Conservation (phyloP, 768 basidiomycete species). For the Tricholoma matsutake region DNA sequence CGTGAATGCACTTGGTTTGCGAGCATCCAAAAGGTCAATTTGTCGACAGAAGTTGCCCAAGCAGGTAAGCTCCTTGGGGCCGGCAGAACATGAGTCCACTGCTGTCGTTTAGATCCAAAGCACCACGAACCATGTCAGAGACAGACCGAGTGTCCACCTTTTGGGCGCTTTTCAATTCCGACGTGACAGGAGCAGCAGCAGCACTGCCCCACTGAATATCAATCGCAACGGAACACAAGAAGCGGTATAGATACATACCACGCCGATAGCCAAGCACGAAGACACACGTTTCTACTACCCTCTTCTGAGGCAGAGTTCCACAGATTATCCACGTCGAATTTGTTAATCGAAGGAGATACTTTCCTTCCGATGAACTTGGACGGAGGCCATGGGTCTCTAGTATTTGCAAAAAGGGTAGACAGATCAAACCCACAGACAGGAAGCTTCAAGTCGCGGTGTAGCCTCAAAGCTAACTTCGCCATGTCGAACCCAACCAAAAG, state of each 20-base stretch:
- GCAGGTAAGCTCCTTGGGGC: conserved; percentile 29
- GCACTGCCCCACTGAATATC: neutral
- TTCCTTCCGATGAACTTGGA: conserved; percentile 21
- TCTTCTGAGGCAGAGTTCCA: conserved; percentile 27
- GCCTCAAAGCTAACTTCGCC: conserved; percentile 31
- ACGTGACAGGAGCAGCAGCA: conserved; percentile 12
- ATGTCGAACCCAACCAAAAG: conserved; percentile 35
- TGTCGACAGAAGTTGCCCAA: conserved; percentile 30
- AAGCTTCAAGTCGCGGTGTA: conserved; percentile 23
- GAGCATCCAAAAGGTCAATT: conserved; percentile 29
- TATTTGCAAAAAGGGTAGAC: conserved; percentile 24
- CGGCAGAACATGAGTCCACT: neutral
- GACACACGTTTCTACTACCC: conserved; percentile 23
- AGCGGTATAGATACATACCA: conserved; percentile 20
- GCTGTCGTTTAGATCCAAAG: neutral
- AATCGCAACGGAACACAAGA: neutral
- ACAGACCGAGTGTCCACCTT: conserved; percentile 22
- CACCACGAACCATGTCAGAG: neutral
- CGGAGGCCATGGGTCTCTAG: conserved; percentile 21
- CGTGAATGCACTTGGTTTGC: conserved; percentile 28
- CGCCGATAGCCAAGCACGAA: conserved; percentile 40
- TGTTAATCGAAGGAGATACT: conserved; percentile 12
- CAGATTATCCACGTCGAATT: conserved; percentile 21
- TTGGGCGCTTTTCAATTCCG: conserved; percentile 3
- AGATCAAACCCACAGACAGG: conserved; percentile 37